Evolutionary conservation across 176 grass and related monocot species (phyloP).

Genomic region (Hyparrhenia diplandra): DNA sequence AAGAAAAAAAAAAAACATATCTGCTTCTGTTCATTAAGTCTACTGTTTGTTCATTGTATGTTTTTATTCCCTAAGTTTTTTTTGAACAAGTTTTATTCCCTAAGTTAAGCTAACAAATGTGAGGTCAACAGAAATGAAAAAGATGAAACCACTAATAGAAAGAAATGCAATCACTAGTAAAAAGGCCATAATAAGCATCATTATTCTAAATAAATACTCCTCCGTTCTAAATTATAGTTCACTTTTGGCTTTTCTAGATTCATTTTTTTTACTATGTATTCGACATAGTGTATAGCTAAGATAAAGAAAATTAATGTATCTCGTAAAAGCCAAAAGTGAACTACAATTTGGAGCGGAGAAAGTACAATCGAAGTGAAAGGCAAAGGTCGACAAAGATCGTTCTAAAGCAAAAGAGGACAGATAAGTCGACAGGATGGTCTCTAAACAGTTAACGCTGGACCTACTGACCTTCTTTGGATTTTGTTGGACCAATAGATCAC

Average conservation of each 20-base stretch:
- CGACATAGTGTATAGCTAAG: no score
- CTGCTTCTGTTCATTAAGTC: background rate
- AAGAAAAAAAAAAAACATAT: background rate
- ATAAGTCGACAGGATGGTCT: conserved; percentile 35
- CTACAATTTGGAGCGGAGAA: no score
- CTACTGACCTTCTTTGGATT: conserved; percentile 10
- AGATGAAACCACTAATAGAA: background rate
- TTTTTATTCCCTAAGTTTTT: no score
- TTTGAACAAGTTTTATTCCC: no score
- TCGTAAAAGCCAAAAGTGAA: no score
- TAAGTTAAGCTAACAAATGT: background rate
- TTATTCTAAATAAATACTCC: no score
- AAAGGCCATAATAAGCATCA: conserved; percentile 7
- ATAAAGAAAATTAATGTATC: no score
- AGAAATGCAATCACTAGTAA: background rate
- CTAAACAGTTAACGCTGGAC: conserved; percentile 1
- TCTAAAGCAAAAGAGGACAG: conserved; percentile 33
- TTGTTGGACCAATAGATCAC: background rate
- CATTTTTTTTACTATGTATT: no score
- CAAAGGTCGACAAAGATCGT: conserved; percentile 9
- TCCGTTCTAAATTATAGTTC: no score
- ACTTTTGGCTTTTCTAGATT: no score
- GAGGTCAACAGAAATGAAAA: background rate
- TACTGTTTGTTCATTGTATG: background rate
- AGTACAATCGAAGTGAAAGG: background rate